A percentile compares a stretch with the other conserved stretches of the same genome.
Evolutionary conservation across 192 early-diverging fungal species (phyloP).

Genomic region (Backusella westeae): DNA sequence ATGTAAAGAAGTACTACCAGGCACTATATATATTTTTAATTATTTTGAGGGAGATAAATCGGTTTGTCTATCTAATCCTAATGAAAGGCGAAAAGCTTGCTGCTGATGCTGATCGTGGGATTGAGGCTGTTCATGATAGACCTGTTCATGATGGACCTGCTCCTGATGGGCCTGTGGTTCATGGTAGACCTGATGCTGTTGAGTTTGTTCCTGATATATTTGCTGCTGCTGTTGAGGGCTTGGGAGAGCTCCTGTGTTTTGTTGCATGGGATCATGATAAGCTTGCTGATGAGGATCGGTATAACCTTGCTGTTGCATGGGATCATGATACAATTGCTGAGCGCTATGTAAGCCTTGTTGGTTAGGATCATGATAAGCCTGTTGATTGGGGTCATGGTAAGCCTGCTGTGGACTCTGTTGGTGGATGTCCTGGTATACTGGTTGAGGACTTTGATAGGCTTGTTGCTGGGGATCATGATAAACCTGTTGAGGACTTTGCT

Average conservation of each 20-base stretch:
- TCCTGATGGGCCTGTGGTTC: not conserved
- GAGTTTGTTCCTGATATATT: not conserved
- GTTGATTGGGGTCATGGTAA: not conserved
- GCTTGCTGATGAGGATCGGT: not conserved
- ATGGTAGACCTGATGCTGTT: not conserved
- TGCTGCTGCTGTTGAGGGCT: not conserved
- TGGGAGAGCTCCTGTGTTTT: not conserved
- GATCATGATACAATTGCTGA: not conserved
- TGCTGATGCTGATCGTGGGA: not conserved
- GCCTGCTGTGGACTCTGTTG: not conserved
- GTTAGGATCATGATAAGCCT: not conserved
- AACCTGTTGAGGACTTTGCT: not conserved
- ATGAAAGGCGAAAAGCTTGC: not conserved
- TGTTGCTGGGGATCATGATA: not conserved
- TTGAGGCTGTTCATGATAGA: not conserved
- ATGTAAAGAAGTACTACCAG: not conserved
- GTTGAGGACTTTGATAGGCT: not conserved
- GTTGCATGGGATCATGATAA: not conserved
- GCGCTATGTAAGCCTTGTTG: not conserved
- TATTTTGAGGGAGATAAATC: conserved; percentile 3
- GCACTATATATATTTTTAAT: not conserved
- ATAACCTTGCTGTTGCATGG: not conserved
- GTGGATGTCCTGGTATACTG: not conserved
- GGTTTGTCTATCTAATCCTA: conserved; percentile 1
- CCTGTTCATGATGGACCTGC: not conserved